Conservation (phyloP, 805 yeast genomes). For the Candida sanyiensis region DNA sequence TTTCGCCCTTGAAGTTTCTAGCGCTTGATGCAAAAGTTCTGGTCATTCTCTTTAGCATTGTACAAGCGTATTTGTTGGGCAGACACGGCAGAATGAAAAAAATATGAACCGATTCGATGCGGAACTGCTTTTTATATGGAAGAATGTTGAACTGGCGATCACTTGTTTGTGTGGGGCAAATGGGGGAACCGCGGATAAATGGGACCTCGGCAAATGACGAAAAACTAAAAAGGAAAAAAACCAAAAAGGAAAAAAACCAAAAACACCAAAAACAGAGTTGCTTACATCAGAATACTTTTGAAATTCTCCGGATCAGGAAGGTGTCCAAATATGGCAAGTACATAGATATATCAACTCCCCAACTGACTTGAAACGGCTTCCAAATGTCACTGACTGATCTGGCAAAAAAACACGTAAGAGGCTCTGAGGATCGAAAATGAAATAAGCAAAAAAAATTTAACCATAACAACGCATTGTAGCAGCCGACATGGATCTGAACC, state of each 20-base stretch:
- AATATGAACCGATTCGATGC: not conserved
- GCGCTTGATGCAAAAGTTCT: conserved; percentile 19
- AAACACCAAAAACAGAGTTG: too few relatives aligned
- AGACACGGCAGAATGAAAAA: too few relatives aligned
- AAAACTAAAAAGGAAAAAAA: too few relatives aligned
- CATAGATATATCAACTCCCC: conserved; percentile 6
- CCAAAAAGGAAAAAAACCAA: too few relatives aligned
- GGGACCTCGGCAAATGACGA: conserved; percentile 7
- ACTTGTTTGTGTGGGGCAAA: conserved; percentile 11
- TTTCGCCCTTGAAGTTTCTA: conserved; percentile 47
- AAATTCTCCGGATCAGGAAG: not conserved
- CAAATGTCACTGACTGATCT: not conserved
- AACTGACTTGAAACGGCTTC: not conserved
- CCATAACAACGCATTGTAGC: conserved; percentile 1
- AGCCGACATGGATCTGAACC: not conserved
- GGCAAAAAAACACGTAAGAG: too few relatives aligned
- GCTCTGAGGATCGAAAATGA: too few relatives aligned
- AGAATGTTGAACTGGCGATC: too few relatives aligned
- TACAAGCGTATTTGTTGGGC: too few relatives aligned
- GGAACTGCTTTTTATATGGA: too few relatives aligned
- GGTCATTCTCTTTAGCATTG: conserved; percentile 24
- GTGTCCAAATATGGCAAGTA: conserved; percentile 5
- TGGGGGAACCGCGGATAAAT: conserved; percentile 8
- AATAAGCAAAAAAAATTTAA: too few relatives aligned
- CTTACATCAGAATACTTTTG: not conserved